Conservation (phyloP, 768 basidiomycete species). For the Podaxis mareebaensis region DNA sequence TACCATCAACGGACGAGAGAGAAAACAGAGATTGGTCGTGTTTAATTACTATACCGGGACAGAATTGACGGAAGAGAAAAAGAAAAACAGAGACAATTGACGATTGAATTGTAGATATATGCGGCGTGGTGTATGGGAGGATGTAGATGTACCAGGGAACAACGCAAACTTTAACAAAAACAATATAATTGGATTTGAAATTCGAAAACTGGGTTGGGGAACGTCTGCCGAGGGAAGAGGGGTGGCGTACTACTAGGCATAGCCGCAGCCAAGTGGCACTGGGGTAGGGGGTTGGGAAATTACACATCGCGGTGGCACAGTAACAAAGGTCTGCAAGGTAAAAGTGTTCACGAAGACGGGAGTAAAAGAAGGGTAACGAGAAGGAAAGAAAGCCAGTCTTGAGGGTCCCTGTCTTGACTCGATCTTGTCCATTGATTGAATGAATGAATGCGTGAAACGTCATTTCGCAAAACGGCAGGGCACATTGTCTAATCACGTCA, state of each 20-base stretch:
- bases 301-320: not conserved
- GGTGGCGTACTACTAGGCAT: no score
- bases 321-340: not conserved
- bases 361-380: not conserved
- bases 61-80: not conserved
- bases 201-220: not conserved
- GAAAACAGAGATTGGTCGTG: not conserved
- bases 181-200: not conserved
- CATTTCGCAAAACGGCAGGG: slow-evolving; percentile 1
- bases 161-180: not conserved
- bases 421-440: slow-evolving; percentile 16
- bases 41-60: slow-evolving; percentile 4
- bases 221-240: not conserved
- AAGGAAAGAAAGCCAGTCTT: not conserved
- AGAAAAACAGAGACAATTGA: not conserved
- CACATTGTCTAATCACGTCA: slow-evolving; percentile 14
- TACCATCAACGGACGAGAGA: not conserved
- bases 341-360: not conserved
- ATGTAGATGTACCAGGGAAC: not conserved
- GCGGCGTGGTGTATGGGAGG: not conserved
- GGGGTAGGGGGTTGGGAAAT: not conserved
- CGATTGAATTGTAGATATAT: slow-evolving; percentile 1
- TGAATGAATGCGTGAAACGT: slow-evolving; percentile 8
- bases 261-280: not conserved
- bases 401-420: slow-evolving; percentile 1